Evolutionary conservation across 2,329 filamentous ascomycete species (phyloP).

Genomic region (Penicillium janthinellum): DNA sequence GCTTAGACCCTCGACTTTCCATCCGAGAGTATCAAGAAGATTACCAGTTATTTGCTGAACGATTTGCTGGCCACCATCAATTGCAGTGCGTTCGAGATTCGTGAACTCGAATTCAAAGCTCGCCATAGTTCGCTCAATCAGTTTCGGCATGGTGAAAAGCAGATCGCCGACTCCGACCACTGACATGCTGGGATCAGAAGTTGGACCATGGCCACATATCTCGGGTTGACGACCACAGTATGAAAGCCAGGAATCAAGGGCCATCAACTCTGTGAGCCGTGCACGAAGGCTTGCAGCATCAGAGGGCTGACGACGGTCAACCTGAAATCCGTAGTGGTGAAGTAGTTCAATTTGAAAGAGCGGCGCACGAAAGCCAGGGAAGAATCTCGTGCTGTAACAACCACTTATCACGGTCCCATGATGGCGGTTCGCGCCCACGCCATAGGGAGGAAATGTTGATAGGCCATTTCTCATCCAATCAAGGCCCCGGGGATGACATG

Average conservation of each 20-base stretch:
- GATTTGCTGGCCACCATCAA: slow-evolving; percentile 5
- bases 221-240: slow-evolving; percentile 7
- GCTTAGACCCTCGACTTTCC: slow-evolving; percentile 3
- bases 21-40: slow-evolving; percentile 5
- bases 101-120: slow-evolving; percentile 3
- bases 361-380: slow-evolving; percentile 2
- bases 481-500: slow-evolving; percentile 1
- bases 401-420: slow-evolving; percentile 5
- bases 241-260: slow-evolving; percentile 6
- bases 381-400: not conserved
- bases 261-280: slow-evolving; percentile 5
- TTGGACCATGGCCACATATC: not conserved
- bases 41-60: slow-evolving; percentile 4
- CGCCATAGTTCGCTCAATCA: slow-evolving; percentile 3
- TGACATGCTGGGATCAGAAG: not conserved
- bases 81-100: slow-evolving; percentile 2
- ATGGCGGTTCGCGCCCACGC: slow-evolving; percentile 2
- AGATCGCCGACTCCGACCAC: slow-evolving; percentile 1
- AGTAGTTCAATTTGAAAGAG: slow-evolving; percentile 7
- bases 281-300: slow-evolving; percentile 5
- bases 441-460: slow-evolving; percentile 7
- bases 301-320: slow-evolving; percentile 1
- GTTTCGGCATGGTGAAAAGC: slow-evolving; percentile 3
- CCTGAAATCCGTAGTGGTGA: slow-evolving; percentile 5
- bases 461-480: slow-evolving; percentile 1